phyloP scores from a whole-genome alignment of 306 rosid species.

The Spatholobus suberectus region DNA sequence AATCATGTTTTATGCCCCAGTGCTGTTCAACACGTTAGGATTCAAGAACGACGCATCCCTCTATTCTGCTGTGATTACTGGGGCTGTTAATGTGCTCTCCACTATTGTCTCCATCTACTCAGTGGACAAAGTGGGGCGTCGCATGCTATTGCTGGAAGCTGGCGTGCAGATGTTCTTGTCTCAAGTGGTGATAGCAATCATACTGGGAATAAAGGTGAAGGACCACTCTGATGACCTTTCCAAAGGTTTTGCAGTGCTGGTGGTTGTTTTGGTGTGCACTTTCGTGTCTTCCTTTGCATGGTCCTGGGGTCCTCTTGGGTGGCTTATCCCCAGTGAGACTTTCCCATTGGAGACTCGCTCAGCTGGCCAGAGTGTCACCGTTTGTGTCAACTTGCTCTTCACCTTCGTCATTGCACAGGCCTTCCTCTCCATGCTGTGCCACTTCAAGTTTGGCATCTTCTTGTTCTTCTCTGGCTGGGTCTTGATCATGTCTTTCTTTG shows the following conservation, averaged over 20 bases:
- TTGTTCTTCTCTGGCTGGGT: slow-evolving; percentile 92
- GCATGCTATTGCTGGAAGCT: slow-evolving; percentile 78
- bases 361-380: slow-evolving; percentile 87
- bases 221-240: slow-evolving; percentile 55
- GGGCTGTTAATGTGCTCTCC: slow-evolving; percentile 81
- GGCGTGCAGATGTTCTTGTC: slow-evolving; percentile 90
- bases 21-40: slow-evolving; percentile 73
- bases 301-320: slow-evolving; percentile 97
- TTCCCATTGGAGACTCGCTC: slow-evolving; percentile 89
- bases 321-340: slow-evolving; percentile 88
- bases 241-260: slow-evolving; percentile 54
- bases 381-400: slow-evolving; percentile 77
- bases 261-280: slow-evolving; percentile 76
- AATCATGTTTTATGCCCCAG: slow-evolving; percentile 92
- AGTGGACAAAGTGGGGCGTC: slow-evolving; percentile 84
- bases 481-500: slow-evolving; percentile 67
- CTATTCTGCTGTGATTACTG: slow-evolving; percentile 85
- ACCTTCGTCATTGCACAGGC: slow-evolving; percentile 83
- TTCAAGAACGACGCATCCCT: slow-evolving; percentile 79
- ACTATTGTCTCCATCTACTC: slow-evolving; percentile 77
- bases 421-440: slow-evolving; percentile 86
- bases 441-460: slow-evolving; percentile 85
- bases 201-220: slow-evolving; percentile 63
- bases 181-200: slow-evolving; percentile 67
- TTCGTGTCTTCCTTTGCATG: slow-evolving; percentile 86